Base-by-base conservation (phyloP, 352 stramenopile species). In the Globisporangium cylindrosporum region DNA sequence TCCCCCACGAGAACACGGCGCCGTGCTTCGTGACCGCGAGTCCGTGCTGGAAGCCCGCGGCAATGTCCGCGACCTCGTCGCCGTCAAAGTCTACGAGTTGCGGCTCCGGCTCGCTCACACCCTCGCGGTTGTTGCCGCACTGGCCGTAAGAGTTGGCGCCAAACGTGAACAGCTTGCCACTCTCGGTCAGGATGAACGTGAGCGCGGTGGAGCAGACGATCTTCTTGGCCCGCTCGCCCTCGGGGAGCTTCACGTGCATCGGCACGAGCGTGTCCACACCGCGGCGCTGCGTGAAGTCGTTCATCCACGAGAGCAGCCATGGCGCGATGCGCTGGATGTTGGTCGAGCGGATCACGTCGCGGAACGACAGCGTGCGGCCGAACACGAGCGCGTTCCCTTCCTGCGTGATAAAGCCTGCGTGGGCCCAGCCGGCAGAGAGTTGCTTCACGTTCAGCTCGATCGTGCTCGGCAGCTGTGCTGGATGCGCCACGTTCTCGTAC, bases 171-270 rank as follows among this genome's bases (percentile, higher is more conserved):
- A 96, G 59, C 66, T 89, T 90, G 53, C 86, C 89, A 53, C 82
- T 89, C 59, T 92, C 86, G 9, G 86, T 93, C 38, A 94, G 34
- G 46, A 95, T 54, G 27, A 89, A 78, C 24, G 87, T 94, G 41
- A 96, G 73, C 38, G 87, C 88, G n/a, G 89, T 79, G 12, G 83
- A 92, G 70, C 89, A 96, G 51, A 94, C 84, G 15, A 96, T 89
- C 60, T 93, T 94, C 55, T 78, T 82, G 24, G 89, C 84, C 14
- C 66, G 61, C 62, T 92, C 84, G 38, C 74, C 76, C 6, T 88
- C 81, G 6, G 84, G 83, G 4, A 95, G 67, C 59, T 85, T 73
- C 43, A 95, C 69, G 25, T 76, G 73, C 57, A 70, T 73, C 7
- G 88, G 86, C 49, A 76, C 61, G 49, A 95, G 73, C 55, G 79